Conservation (phyloP, 495 filamentous ascomycete species). For the Eremomyces bilateralis region DNA sequence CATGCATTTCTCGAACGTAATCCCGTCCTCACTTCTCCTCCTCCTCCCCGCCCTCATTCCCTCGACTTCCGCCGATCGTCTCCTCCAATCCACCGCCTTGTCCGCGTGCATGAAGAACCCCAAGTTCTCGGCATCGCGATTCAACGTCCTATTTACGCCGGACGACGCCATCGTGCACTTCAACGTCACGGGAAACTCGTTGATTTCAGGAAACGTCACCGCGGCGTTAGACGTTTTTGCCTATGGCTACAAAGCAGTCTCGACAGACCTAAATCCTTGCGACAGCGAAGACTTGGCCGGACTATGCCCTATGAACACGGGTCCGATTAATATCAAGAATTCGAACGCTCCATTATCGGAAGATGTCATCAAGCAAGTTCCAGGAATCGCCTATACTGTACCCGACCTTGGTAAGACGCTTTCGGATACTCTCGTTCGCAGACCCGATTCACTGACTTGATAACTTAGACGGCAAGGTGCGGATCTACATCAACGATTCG, state of each 20-base stretch:
- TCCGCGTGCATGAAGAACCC: conserved; percentile 27
- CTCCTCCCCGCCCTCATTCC: conserved; percentile 10
- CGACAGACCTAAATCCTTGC: conserved; percentile 56
- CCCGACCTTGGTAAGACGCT: too few species aligned
- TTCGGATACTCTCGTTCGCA: too few species aligned
- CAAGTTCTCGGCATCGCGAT: conserved; percentile 72
- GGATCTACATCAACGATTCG: conserved; percentile 50
- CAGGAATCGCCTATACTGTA: conserved; percentile 63
- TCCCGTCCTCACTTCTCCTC: conserved; percentile 8
- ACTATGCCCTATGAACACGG: conserved; percentile 84
- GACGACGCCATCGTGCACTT: conserved; percentile 47
- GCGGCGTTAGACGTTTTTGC: conserved; percentile 58
- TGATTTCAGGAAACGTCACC: conserved; percentile 64
- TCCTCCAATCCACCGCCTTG: conserved; percentile 20
- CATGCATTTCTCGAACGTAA: too few species aligned
- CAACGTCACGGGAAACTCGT: conserved; percentile 62
- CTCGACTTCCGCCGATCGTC: conserved; percentile 13
- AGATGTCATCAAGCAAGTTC: too few species aligned
- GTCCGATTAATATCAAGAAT: conserved; percentile 50
- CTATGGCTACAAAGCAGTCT: conserved; percentile 55
- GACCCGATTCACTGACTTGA: too few species aligned
- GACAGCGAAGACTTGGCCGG: conserved; percentile 37
- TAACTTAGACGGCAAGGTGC: conserved; percentile 78
- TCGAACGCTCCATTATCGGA: too few species aligned
- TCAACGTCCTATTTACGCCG: conserved; percentile 64